Percentiles rank a stretch among this genome's conserved stretches.
phyloP scores from a whole-genome alignment of 2,329 filamentous ascomycete genomes.

The Alternaria sp. region DNA sequence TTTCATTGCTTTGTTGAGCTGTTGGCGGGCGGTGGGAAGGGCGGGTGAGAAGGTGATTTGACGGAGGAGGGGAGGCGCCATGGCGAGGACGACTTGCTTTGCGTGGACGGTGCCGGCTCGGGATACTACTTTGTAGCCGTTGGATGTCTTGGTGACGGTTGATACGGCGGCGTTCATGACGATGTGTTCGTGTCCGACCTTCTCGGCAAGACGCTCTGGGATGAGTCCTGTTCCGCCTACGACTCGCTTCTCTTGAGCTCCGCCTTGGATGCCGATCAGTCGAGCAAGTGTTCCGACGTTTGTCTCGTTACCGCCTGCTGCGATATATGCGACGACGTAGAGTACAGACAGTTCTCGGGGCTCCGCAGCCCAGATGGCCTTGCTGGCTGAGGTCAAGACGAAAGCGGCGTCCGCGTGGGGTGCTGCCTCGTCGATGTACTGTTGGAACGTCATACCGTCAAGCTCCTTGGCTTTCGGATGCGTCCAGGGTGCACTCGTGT shows the following conservation, averaged over 20 bases:
- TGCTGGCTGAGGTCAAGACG: slow-evolving; percentile 15
- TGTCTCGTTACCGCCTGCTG: slow-evolving; percentile 26
- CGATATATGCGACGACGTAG: slow-evolving; percentile 28
- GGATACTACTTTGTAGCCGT: slow-evolving; percentile 21
- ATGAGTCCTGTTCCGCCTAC: slow-evolving; percentile 31
- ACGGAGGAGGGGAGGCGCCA: slow-evolving; percentile 56
- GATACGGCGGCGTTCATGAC: slow-evolving; percentile 23
- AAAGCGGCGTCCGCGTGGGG: slow-evolving; percentile 15
- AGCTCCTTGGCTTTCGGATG: slow-evolving; percentile 19
- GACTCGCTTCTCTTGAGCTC: slow-evolving; percentile 28
- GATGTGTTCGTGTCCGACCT: slow-evolving; percentile 21
- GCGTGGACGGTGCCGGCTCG: slow-evolving; percentile 40
- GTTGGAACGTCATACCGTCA: slow-evolving; percentile 20
- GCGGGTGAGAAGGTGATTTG: slow-evolving; percentile 57
- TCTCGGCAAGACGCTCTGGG: slow-evolving; percentile 20
- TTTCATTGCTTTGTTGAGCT: slow-evolving; percentile 42
- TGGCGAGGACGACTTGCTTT: slow-evolving; percentile 57
- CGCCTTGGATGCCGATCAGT: slow-evolving; percentile 15
- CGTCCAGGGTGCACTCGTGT: slow-evolving; percentile 23
- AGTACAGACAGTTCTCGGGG: slow-evolving; percentile 21
- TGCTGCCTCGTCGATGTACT: slow-evolving; percentile 9
- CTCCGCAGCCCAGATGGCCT: slow-evolving; percentile 21
- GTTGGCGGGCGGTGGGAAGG: slow-evolving; percentile 53
- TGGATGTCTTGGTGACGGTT: slow-evolving; percentile 16
- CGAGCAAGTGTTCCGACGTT: slow-evolving; percentile 18